Evolutionary conservation across 2,329 filamentous ascomycete species (phyloP), one percentile per base, ranked within the genome.

Genomic region (Botrytis squamosa): DNA sequence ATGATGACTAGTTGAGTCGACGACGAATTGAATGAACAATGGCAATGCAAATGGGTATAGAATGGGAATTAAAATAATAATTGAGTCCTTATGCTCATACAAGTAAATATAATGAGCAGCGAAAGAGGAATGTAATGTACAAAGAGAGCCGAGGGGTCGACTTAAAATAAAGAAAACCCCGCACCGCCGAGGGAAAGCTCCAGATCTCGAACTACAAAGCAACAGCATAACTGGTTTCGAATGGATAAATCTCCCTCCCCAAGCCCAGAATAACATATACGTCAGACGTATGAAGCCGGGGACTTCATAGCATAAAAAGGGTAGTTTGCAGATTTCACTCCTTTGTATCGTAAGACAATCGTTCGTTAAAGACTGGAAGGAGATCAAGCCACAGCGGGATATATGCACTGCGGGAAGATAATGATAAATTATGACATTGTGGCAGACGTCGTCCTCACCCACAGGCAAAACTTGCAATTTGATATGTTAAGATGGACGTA

Each of bases 1-100:
- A 79, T 78, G 20, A 64, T 55, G 44, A 46, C 29, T 55, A 22
- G 25, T 59, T 16, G 36, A 62, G n/a, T 67, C 79, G 78, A 65
- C 78, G 78, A 65, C 6, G 70, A 60, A 59, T 33, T 33, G n/a
- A n/a, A 55, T 29, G 63, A 29, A 20, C 29, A 44, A 38, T 7
- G 38, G 46, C 18, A 36, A 33, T 44, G 29, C 8, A 18, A 16
- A 18, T 36, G 2, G 22, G 38, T 8, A 67, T 12, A 44, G 20
- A 9, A 36, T 55, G 40, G 29, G 10, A n/a, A 42, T 38, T 9
- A 36, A 29, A 25, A 60, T n/a, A 59, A 55, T 44, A 42, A 12
- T 57, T 59, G 40, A 10, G 18, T 38, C 64, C 46, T 64, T 55
- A 65, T 65, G 40, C 40, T 49, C 25, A 18, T 62, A 16, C 9